A percentile compares a stretch with the other conserved stretches of the same genome.
Evolutionary conservation across 1,139 yeast genomes (phyloP).

Genomic region (Petasospora rhodanensis): DNA sequence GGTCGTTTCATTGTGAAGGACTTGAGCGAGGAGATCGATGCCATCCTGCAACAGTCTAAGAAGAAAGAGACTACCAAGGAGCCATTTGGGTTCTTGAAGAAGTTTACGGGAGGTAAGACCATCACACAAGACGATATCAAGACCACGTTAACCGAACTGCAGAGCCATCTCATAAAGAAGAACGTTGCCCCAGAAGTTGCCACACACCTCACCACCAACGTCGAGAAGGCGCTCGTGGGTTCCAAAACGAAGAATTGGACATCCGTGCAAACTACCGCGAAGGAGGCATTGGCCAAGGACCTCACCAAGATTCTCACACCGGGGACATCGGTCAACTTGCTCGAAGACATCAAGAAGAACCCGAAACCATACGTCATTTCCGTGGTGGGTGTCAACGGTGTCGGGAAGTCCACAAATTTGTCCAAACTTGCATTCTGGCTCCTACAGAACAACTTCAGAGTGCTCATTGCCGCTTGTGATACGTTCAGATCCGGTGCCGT

Average conservation of each 20-base stretch:
- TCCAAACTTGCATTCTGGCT: constrained; percentile 96
- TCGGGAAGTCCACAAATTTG: constrained; percentile 92
- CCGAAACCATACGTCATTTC: constrained; percentile 86
- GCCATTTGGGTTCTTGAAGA: constrained; percentile 52
- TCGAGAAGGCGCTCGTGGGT: constrained; percentile 58
- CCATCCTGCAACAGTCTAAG: constrained; percentile 30
- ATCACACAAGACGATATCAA: constrained; percentile 51
- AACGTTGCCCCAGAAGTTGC: constrained; percentile 58
- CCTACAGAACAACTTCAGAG: constrained; percentile 80
- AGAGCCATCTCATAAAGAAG: constrained; percentile 46
- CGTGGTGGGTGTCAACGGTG: constrained; percentile 97
- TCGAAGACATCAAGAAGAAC: constrained; percentile 68
- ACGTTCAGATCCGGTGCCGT: constrained; percentile 98
- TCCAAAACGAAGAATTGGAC: constrained; percentile 66
- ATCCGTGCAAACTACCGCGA: constrained; percentile 53
- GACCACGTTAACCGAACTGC: constrained; percentile 47
- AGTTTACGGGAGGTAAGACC: constrained; percentile 56
- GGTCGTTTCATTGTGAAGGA: constrained; percentile 52
- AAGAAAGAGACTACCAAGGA: constrained; percentile 26
- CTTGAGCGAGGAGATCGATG: constrained; percentile 41
- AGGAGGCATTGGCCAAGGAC: constrained; percentile 67
- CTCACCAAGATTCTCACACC: constrained; percentile 85
- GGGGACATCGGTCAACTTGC: constrained; percentile 80
- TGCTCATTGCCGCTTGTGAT: constrained; percentile 93
- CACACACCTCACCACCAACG: constrained; percentile 49